A percentile compares a stretch with the other conserved stretches of the same genome.
Evolutionary conservation across 306 rosid species (phyloP).

Genomic region (Casuarina equisetifolia): DNA sequence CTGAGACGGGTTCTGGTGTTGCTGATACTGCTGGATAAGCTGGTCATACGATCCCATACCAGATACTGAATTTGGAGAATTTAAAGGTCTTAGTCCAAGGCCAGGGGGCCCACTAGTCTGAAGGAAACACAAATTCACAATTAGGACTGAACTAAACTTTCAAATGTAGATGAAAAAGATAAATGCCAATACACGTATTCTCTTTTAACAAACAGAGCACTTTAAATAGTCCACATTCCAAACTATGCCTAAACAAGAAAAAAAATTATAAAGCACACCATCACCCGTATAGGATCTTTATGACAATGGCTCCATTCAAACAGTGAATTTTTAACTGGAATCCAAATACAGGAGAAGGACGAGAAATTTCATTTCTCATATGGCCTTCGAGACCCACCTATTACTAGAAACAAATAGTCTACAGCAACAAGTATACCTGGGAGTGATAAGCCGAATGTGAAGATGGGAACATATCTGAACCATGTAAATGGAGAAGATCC

Average conservation of each 20-base stretch:
- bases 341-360: background rate
- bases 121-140: conserved; percentile 21
- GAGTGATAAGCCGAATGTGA: conserved; percentile 88
- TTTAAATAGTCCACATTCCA: background rate
- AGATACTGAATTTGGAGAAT: conserved; percentile 77
- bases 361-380: background rate
- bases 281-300: background rate
- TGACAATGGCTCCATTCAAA: background rate
- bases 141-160: conserved; percentile 24
- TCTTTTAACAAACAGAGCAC: background rate
- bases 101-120: conserved; percentile 96
- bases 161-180: background rate
- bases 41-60: conserved; percentile 88
- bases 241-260: background rate
- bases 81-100: conserved; percentile 86
- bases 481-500: conserved; percentile 88
- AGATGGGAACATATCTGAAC: conserved; percentile 87
- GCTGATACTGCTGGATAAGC: conserved; percentile 88
- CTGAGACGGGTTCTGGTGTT: conserved; percentile 81
- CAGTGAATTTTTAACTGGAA: background rate
- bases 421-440: conserved; percentile 56
- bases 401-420: background rate
- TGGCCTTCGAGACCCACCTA: conserved; percentile 3
- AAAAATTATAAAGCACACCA: background rate
- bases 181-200: background rate